Evolutionary conservation across 345 rosid genomes (phyloP).

Genomic region (Citrus medica): DNA sequence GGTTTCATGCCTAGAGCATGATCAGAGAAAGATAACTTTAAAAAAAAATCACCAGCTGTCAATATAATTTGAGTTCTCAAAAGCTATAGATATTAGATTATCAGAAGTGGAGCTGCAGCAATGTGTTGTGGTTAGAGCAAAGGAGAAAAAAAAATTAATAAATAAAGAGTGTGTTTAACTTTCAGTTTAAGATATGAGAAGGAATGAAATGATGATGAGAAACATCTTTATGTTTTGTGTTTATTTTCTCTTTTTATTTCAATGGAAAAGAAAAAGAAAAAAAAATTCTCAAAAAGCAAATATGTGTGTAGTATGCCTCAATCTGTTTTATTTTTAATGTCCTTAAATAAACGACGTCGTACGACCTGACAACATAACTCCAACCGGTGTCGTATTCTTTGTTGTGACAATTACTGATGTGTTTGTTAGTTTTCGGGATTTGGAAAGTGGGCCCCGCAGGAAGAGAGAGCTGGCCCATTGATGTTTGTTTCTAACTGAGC

Average conservation of each 20-base stretch:
- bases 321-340: neutral
- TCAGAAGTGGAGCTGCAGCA: neutral
- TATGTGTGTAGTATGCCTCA: neutral
- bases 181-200: neutral
- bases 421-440: slow-evolving; percentile 16
- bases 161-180: neutral
- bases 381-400: neutral
- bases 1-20: slow-evolving; percentile 19
- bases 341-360: neutral
- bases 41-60: slow-evolving; percentile 5
- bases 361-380: neutral
- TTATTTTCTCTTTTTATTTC: neutral
- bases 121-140: neutral
- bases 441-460: slow-evolving; percentile 25
- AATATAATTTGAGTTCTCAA: slow-evolving; percentile 1
- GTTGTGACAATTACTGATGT: too few species aligned
- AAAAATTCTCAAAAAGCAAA: too few species aligned
- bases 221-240: neutral
- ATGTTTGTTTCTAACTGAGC: slow-evolving; percentile 19
- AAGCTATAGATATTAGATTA: neutral
- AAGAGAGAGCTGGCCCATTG: slow-evolving; percentile 20
- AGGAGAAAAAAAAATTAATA: neutral
- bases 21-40: too few species aligned
- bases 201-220: slow-evolving; percentile 5
- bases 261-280: neutral